A percentile compares a stretch with the other conserved stretches of the same genome.
These are phyloP conservation scores for Zymoseptoria pseudotritici DNA, from an alignment of 2,329 filamentous ascomycete genomes.

Conservation along the genomic window DNA sequence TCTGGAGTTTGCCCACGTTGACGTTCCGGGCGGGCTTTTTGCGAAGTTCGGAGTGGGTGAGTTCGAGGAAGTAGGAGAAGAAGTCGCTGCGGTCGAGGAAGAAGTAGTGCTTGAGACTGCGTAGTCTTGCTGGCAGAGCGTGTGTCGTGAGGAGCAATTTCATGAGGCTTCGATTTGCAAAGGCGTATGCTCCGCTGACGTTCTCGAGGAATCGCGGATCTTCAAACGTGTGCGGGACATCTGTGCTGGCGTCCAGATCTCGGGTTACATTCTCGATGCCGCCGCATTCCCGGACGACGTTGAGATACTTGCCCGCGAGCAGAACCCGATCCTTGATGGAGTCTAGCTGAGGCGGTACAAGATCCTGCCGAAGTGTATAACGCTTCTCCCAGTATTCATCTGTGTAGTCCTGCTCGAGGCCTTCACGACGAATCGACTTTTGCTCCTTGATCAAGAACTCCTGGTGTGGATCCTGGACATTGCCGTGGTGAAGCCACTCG, in stretches of 20 bases:
- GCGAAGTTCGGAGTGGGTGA: slow-evolving; percentile 72
- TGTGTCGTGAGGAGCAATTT: slow-evolving; percentile 88
- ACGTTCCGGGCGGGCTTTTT: slow-evolving; percentile 82
- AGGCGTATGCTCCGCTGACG: slow-evolving; percentile 87
- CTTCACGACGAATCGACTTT: slow-evolving; percentile 85
- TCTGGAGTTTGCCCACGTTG: slow-evolving; percentile 90
- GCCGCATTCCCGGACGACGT: slow-evolving; percentile 93
- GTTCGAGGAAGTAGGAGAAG: slow-evolving; percentile 94
- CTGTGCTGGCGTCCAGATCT: slow-evolving; percentile 73
- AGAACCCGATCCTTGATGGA: slow-evolving; percentile 89
- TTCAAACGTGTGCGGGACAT: slow-evolving; percentile 88
- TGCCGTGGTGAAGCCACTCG: slow-evolving; percentile 94
- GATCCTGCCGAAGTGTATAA: slow-evolving; percentile 86
- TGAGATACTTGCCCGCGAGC: slow-evolving; percentile 92
- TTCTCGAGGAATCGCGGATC: slow-evolving; percentile 90
- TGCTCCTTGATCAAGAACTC: slow-evolving; percentile 96
- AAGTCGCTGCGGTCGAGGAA: slow-evolving; percentile 97
- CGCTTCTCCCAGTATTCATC: slow-evolving; percentile 99
- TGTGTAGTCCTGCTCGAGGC: slow-evolving; percentile 90
- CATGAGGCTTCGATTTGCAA: slow-evolving; percentile 89
- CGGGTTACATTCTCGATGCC: slow-evolving; percentile 60
- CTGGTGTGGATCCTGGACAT: slow-evolving; percentile 85
- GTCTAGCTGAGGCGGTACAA: slow-evolving; percentile 86
- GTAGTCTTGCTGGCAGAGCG: slow-evolving; percentile 74
- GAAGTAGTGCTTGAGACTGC: slow-evolving; percentile 96